Evolutionary conservation across 805 yeast genomes (phyloP).

Genomic region (Saccharomycopsis sp.): DNA sequence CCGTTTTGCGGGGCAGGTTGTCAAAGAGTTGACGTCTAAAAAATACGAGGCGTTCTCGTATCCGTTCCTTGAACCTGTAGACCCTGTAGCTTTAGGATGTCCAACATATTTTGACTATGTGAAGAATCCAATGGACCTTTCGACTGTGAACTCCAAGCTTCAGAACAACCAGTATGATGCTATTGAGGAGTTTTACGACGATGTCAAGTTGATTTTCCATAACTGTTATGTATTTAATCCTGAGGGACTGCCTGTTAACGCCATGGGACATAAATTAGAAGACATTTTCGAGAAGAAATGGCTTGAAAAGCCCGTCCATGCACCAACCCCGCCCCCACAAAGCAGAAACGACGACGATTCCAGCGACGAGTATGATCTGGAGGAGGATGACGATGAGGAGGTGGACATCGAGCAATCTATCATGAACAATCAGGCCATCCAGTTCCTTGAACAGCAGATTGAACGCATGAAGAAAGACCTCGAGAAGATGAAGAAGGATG

Average conservation of each 20-base stretch:
- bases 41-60: constrained; percentile 79
- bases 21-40: constrained; percentile 77
- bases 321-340: constrained; percentile 46
- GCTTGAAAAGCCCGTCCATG: constrained; percentile 75
- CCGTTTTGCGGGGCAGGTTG: constrained; percentile 72
- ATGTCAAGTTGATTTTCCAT: constrained; percentile 73
- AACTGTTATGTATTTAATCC: constrained; percentile 94
- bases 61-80: constrained; percentile 92
- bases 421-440: constrained; percentile 83
- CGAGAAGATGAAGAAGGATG: constrained; percentile 73
- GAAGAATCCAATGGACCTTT: constrained; percentile 91
- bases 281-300: constrained; percentile 80
- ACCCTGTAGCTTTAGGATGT: constrained; percentile 86
- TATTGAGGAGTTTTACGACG: constrained; percentile 81
- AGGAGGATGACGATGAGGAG: constrained; percentile 47
- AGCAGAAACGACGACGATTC: constrained; percentile 23
- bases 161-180: constrained; percentile 83
- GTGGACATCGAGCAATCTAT: constrained; percentile 54
- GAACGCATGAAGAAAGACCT: constrained; percentile 80
- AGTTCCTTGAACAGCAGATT: constrained; percentile 80
- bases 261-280: constrained; percentile 91
- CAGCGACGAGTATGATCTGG: constrained; percentile 35
- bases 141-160: constrained; percentile 74
- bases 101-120: constrained; percentile 85
- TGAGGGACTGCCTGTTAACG: constrained; percentile 91